These are phyloP conservation scores for Symmetrospora coprosmae DNA, from an alignment of 768 basidiomycete species.

Conservation along the genomic window DNA sequence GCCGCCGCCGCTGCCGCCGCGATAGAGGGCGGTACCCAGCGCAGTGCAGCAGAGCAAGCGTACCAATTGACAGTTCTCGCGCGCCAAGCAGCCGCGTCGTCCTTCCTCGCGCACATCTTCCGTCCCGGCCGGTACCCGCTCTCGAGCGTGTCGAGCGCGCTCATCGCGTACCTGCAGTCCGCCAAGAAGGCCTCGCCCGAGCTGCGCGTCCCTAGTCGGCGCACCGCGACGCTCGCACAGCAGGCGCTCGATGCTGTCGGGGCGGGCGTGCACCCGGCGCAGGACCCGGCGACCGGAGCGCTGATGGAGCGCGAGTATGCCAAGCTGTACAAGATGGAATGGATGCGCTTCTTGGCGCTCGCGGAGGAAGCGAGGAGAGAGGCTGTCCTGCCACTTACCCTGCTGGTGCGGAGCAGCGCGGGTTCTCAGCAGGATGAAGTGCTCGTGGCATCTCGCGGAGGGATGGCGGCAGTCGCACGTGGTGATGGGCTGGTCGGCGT, in stretches of 20 bases:
- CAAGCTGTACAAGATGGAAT: conserved; percentile 16
- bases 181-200: neutral
- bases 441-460: too few relatives aligned
- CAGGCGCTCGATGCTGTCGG: neutral
- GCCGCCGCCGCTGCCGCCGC: too few relatives aligned
- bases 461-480: too few relatives aligned
- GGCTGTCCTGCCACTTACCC: neutral
- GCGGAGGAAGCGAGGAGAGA: conserved; percentile 1
- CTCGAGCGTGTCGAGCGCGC: neutral
- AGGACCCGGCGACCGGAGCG: conserved; percentile 2
- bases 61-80: neutral
- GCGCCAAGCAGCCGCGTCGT: neutral
- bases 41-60: neutral
- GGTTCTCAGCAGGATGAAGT: too few relatives aligned
- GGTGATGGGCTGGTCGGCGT: too few relatives aligned
- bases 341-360: neutral
- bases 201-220: neutral
- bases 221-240: neutral
- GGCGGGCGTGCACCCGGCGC: neutral
- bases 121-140: neutral
- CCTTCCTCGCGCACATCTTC: conserved; percentile 9
- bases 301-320: neutral
- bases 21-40: too few relatives aligned
- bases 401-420: too few relatives aligned
- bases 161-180: neutral